Conservation (phyloP, 2,329 filamentous ascomycete species). For the Trichoderma sp. region DNA sequence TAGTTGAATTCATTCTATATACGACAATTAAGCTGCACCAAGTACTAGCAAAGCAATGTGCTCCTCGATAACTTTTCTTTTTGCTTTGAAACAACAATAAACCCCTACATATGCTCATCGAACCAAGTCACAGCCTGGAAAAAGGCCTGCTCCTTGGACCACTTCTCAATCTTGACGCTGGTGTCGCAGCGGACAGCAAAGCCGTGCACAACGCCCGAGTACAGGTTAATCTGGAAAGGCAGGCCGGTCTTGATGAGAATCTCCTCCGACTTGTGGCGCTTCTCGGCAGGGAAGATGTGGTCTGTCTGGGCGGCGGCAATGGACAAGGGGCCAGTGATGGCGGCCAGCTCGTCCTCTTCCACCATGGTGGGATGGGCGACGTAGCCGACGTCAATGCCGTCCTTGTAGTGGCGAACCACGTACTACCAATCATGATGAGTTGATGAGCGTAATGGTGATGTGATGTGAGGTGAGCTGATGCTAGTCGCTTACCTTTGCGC, state of each 20-base stretch:
- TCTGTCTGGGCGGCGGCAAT: conserved; percentile 66
- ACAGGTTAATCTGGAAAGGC: conserved; percentile 76
- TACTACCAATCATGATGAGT: conserved; percentile 45
- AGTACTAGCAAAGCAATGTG: not conserved
- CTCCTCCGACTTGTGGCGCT: conserved; percentile 63
- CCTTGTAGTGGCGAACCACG: conserved; percentile 61
- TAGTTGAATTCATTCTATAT: not conserved
- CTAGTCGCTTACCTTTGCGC: conserved; percentile 58
- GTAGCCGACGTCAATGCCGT: conserved; percentile 68
- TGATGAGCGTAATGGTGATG: no score
- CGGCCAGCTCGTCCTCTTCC: conserved; percentile 61
- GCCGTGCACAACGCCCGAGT: conserved; percentile 68
- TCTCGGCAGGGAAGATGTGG: conserved; percentile 61
- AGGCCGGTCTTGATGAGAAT: conserved; percentile 54
- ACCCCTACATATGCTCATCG: conserved; percentile 39
- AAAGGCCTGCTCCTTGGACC: conserved; percentile 79
- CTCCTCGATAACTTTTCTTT: not conserved
- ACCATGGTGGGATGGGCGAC: conserved; percentile 77
- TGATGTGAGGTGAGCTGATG: not conserved
- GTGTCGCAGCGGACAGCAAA: conserved; percentile 70
- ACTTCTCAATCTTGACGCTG: conserved; percentile 56
- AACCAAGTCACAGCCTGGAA: conserved; percentile 77
- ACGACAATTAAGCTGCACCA: not conserved
- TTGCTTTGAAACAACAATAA: not conserved
- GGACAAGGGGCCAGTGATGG: conserved; percentile 65